phyloP scores from a whole-genome alignment of 495 filamentous ascomycete species.

The Glonium stellatum region DNA sequence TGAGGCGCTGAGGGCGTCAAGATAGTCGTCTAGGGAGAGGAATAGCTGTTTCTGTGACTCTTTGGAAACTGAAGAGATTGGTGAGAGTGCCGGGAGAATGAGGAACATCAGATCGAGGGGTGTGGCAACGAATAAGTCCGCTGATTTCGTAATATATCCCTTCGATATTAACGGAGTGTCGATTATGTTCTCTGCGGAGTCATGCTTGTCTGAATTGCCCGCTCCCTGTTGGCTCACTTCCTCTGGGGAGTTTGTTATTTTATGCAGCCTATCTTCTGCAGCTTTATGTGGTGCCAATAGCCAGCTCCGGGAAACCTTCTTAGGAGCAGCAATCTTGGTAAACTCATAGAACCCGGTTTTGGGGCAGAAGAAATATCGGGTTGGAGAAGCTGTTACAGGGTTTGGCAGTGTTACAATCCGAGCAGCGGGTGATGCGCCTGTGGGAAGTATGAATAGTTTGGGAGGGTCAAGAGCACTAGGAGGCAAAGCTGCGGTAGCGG shows the following conservation, averaged over 20 bases:
- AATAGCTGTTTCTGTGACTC: constrained; percentile 55
- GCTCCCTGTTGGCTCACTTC: constrained; percentile 5
- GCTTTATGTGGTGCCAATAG: constrained; percentile 44
- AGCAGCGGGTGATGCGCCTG: constrained; percentile 52
- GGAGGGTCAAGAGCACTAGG: constrained; percentile 41
- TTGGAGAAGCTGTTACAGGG: constrained; percentile 58
- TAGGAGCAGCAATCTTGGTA: constrained; percentile 63
- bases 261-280: constrained; percentile 6
- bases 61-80: constrained; percentile 32
- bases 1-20: constrained; percentile 51
- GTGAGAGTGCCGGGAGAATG: constrained; percentile 59
- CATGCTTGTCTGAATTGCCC: not conserved
- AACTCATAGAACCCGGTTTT: constrained; percentile 79
- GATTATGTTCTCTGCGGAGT: constrained; percentile 1
- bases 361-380: constrained; percentile 76
- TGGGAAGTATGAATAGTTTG: constrained; percentile 76
- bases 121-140: constrained; percentile 74
- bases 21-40: constrained; percentile 70
- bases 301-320: constrained; percentile 58
- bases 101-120: constrained; percentile 80
- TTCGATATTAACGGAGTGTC: constrained; percentile 23
- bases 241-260: constrained; percentile 1
- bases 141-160: constrained; percentile 50
- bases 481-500: constrained; percentile 13
- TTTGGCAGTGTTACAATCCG: constrained; percentile 73